Evolutionary conservation across 208 protist species (phyloP).

Genomic region (Kentomonas sorsogonicus): DNA sequence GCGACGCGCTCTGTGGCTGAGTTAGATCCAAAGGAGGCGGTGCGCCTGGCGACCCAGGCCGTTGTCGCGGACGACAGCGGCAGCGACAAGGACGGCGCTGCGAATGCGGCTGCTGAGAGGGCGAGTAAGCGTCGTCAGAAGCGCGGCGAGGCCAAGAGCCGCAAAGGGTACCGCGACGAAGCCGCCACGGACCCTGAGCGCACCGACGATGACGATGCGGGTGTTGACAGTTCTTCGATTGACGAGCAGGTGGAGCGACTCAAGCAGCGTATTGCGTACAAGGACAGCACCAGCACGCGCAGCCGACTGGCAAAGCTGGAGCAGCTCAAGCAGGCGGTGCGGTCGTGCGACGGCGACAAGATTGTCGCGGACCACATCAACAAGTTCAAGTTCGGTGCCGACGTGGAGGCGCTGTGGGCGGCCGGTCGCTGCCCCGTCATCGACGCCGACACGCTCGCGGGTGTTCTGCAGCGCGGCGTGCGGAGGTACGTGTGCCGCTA

Average conservation of each 20-base stretch:
- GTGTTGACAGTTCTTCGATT: conserved; percentile 15
- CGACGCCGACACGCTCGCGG: neutral
- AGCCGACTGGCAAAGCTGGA: conserved; percentile 58
- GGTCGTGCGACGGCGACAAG: conserved; percentile 28
- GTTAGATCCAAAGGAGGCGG: neutral
- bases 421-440: neutral
- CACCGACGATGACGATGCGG: conserved; percentile 5
- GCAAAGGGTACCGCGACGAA: too few relatives aligned
- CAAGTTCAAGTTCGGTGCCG: conserved; percentile 34
- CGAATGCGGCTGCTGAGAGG: neutral
- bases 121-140: neutral
- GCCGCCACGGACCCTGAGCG: neutral
- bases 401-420: conserved; percentile 57
- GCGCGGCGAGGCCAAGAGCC: too few relatives aligned
- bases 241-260: conserved; percentile 43
- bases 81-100: conserved; percentile 6
- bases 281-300: conserved; percentile 45
- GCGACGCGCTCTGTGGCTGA: too few relatives aligned
- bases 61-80: conserved; percentile 17
- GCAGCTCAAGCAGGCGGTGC: conserved; percentile 32
- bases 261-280: conserved; percentile 23
- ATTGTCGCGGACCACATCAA: conserved; percentile 27
- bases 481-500: too few relatives aligned
- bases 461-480: too few relatives aligned
- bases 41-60: conserved; percentile 15